phyloP scores from a whole-genome alignment of 2,329 filamentous ascomycete species.

The Zymoseptoria pseudotritici region DNA sequence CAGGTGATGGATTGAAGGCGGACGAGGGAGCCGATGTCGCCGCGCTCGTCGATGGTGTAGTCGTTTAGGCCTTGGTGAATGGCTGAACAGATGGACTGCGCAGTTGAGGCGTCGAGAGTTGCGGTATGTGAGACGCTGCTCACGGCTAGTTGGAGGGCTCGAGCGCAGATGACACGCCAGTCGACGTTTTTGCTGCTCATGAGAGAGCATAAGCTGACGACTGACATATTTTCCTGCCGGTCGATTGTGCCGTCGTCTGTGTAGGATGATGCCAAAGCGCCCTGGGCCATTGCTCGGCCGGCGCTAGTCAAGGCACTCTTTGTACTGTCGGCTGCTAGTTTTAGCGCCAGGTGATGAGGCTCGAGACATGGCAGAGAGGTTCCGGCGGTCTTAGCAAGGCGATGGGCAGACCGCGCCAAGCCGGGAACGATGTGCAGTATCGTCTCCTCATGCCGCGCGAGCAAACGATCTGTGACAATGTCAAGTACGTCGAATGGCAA shows the following conservation, averaged over 20 bases:
- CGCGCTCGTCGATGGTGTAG: constrained; percentile 81
- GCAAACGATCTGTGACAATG: constrained; percentile 17
- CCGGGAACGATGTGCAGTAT: constrained; percentile 20
- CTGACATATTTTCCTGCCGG: constrained; percentile 18
- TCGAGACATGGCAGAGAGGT: constrained; percentile 18
- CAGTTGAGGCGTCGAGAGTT: constrained; percentile 4
- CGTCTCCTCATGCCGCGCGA: constrained; percentile 22
- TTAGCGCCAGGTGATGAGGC: constrained; percentile 10
- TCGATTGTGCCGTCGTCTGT: constrained; percentile 10
- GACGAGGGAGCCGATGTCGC: constrained; percentile 83
- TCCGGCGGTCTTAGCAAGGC: constrained; percentile 6
- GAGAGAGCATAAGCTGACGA: constrained; percentile 29
- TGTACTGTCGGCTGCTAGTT: constrained; percentile 26
- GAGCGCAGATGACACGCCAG: constrained; percentile 37
- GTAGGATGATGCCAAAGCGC: constrained; percentile 25
- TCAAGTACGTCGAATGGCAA: constrained; percentile 14
- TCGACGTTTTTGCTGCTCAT: constrained; percentile 32
- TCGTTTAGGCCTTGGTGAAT: constrained; percentile 58
- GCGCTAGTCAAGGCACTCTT: constrained; percentile 35
- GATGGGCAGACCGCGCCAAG: constrained; percentile 13
- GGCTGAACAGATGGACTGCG: constrained; percentile 20
- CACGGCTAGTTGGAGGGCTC: constrained; percentile 30
- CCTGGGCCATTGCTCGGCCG: constrained; percentile 39
- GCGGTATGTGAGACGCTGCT: not conserved
- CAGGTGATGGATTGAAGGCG: constrained; percentile 69